Conservation (phyloP, 208 protist genomes). For the Crithidia sp. region DNA sequence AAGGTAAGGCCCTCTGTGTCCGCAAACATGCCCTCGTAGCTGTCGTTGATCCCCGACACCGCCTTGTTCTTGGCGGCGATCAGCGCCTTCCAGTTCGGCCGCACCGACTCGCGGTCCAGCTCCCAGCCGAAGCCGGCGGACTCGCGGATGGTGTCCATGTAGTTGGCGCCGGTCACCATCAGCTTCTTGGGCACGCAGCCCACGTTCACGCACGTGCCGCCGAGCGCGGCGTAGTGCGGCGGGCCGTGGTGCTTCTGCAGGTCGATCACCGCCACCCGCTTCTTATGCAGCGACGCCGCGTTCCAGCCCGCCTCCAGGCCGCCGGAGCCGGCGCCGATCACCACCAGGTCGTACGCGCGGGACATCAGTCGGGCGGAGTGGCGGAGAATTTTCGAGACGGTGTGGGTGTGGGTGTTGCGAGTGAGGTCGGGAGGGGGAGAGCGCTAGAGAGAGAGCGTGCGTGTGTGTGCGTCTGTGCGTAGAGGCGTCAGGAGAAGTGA, state of each 20-base stretch:
- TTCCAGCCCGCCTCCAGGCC: constrained; percentile 90
- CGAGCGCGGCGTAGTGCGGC: constrained; percentile 77
- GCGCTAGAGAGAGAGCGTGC: constrained; percentile 1
- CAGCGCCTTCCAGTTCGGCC: constrained; percentile 86
- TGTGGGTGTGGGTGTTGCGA: background rate
- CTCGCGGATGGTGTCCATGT: constrained; percentile 84
- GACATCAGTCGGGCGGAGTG: constrained; percentile 47
- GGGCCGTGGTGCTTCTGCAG: constrained; percentile 81
- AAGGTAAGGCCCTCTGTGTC: constrained; percentile 88
- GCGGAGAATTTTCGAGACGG: constrained; percentile 57
- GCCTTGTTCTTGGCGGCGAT: constrained; percentile 90
- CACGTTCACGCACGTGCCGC: constrained; percentile 89
- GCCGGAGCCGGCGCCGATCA: constrained; percentile 89
- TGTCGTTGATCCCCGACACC: constrained; percentile 88
- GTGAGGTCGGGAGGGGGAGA: background rate
- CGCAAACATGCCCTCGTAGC: constrained; percentile 90
- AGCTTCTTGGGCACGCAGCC: constrained; percentile 92
- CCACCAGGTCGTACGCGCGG: constrained; percentile 88
- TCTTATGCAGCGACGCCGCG: constrained; percentile 80
- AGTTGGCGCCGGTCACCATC: constrained; percentile 85
- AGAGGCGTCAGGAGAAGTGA: too few relatives aligned
- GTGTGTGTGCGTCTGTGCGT: background rate
- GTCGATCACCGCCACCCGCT: constrained; percentile 90
- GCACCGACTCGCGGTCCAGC: constrained; percentile 45
- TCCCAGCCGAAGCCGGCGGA: constrained; percentile 86